Base-by-base conservation (phyloP, 208 protist genomes). In the Trypanosoma vivax region DNA sequence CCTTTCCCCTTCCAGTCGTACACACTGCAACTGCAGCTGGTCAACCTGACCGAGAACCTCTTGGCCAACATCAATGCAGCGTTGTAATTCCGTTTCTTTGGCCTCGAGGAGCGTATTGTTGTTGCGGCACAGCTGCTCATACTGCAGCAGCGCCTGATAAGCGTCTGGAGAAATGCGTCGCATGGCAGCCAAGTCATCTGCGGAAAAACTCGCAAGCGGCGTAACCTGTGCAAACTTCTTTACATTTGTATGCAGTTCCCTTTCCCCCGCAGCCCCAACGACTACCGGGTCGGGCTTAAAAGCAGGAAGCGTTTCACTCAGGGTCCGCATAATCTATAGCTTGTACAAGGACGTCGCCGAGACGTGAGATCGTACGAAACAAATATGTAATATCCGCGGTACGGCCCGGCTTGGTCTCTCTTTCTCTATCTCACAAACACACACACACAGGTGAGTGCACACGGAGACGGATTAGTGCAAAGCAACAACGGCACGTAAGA, bases 21-120 rank as follows among this genome's bases (percentile, higher is more conserved):
- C 58, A 54, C 79, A 88, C 3, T 65, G 72, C 29, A 51, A 24
- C 59, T 82, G 73, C 42, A 91, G 11, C 5, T 59, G 56, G 30
- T 89, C 81, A 1, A 92, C 45, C 52, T 85, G 77, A 0, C 55
- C 70, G 2, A 92, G 65, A 33, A 92, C 60, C 35, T 88, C 85
- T 47, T 87, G 70, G 2, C 85, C 85, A 21, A 83, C 85, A 31
- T 60, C 52, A 59, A 92, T 87, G 66, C 84, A 84, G 25, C 80
- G 79, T 31, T 56, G 68, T 16, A 92, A 58, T 59, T 92, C 84
- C 18, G 49, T 38, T 46, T 88, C 79, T 63, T 89, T 88, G 14
- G 78, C 80, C 13, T 69, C 50, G 33, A 74, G 69, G 14, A 63
- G 51, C 2, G 68, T 70, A 13, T 40, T 29, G 34, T 43, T 48